Conservation (phyloP, 1,139 yeast genomes). For the Zygotorulaspora mrakii region DNA sequence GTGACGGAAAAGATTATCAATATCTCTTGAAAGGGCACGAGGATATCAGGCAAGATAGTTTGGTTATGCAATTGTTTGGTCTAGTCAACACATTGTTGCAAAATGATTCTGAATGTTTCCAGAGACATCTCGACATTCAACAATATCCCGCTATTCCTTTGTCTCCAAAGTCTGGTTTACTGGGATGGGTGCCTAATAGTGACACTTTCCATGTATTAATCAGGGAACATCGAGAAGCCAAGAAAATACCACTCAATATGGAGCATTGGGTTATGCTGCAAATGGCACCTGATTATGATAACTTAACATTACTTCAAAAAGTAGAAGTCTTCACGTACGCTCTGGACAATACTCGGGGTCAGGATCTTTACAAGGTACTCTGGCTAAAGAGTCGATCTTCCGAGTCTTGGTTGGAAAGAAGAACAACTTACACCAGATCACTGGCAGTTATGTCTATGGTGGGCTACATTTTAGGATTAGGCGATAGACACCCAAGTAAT, state of each 20-base stretch:
- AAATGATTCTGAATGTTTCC: constrained; percentile 93
- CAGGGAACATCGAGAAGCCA: constrained; percentile 85
- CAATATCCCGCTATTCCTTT: constrained; percentile 90
- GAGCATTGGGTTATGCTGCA: constrained; percentile 95
- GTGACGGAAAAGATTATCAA: constrained; percentile 86
- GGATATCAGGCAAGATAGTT: constrained; percentile 94
- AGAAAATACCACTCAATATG: constrained; percentile 83
- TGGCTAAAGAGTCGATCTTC: constrained; percentile 96
- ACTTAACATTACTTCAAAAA: constrained; percentile 79
- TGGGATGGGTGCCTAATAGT: constrained; percentile 97
- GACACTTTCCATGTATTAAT: constrained; percentile 95
- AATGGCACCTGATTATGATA: constrained; percentile 97
- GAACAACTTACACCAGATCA: constrained; percentile 93
- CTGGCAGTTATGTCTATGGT: constrained; percentile 99
- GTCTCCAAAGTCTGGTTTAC: constrained; percentile 93
- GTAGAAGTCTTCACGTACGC: constrained; percentile 97
- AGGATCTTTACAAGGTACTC: constrained; percentile 88
- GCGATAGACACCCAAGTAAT: constrained; percentile 97
- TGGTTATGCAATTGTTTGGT: constrained; percentile 97
- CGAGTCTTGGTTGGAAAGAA: constrained; percentile 95
- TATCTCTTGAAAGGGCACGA: constrained; percentile 91
- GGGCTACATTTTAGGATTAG: constrained; percentile 91
- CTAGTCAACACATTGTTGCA: constrained; percentile 84
- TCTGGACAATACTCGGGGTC: constrained; percentile 91
- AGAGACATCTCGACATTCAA: constrained; percentile 90